Base-by-base conservation (phyloP, 225 moss, liverwort and hornwort genomes). In the Physcomitrellopsis africana region DNA sequence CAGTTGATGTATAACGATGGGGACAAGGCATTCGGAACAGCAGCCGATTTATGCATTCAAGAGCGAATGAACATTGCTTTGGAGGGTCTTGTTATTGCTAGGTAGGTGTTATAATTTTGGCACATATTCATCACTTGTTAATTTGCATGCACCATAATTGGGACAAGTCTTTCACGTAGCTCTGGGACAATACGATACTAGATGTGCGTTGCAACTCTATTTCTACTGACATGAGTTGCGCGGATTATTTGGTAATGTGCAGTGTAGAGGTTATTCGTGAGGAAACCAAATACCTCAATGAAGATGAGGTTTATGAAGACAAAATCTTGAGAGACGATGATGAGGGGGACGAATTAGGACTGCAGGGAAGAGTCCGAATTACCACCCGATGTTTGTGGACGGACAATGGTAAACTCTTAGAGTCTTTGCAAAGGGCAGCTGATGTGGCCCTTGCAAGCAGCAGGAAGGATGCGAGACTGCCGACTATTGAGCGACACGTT, bases 1-100 rank as follows among this genome's bases (percentile, higher is more conserved):
- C 93, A 96, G 99, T 86, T 93, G 64, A 99, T 99, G 95, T 99
- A 99, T 60, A 99, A 88, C 22, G 99, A 99, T 63, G 99, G 99
- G 42, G 93, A 95, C 77, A 95, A 85, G 81, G 99, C 99, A 17
- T 99, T 95, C 80, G 99, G 99, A 74, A 99, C 99, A 74, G 95
- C 99, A 55, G 84, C 92, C 51, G 99, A 95, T 59, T 80, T 99
- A 18, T 92, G 95, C 82, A 73, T 95, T 49, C 91, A 93, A 62
- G 99, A 99, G 78, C 95, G 99, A 78, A 93, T 95, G 95, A 90
- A 91, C 51, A 89, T 99, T 73, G 99, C 99, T 23, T 71, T 95
- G 73, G 99, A 99, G 81, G 99, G 99, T 56, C 85, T 99, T 77
- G 90, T 99, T 32, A 84, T 99, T 81, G 93, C 85, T 20, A 96